Percentiles rank a stretch among this genome's conserved stretches.
phyloP scores from a whole-genome alignment of 805 yeast genomes.

The Spathaspora sp. region DNA sequence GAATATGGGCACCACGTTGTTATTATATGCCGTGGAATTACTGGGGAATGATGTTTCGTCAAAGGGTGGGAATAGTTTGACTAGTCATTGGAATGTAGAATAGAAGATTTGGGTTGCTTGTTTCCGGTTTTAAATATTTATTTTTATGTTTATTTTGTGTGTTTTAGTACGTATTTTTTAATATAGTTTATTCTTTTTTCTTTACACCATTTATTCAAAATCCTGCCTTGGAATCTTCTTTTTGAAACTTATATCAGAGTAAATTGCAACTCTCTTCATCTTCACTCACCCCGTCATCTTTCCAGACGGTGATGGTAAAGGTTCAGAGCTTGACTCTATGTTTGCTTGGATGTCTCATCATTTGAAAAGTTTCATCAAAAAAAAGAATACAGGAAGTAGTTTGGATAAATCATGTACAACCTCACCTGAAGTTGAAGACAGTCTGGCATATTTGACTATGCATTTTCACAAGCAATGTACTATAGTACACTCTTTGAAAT shows the following conservation, averaged over 20 bases:
- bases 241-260: constrained; percentile 22
- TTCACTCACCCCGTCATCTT: constrained; percentile 38
- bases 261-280: constrained; percentile 70
- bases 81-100: constrained; percentile 43
- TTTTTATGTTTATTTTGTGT: not conserved
- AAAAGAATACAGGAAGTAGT: not conserved
- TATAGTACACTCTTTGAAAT: not conserved
- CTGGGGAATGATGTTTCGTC: constrained; percentile 34
- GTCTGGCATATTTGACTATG: constrained; percentile 69
- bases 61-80: constrained; percentile 30
- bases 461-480: constrained; percentile 24
- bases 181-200: not conserved
- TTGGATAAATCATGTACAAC: constrained; percentile 11
- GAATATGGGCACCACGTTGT: constrained; percentile 75
- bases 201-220: not conserved
- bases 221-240: not conserved
- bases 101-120: constrained; percentile 11
- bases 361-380: constrained; percentile 13
- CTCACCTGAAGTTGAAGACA: constrained; percentile 23
- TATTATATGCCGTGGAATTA: constrained; percentile 79
- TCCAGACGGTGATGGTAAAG: constrained; percentile 38
- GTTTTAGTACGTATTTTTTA: not conserved
- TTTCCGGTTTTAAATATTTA: not conserved
- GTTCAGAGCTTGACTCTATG: constrained; percentile 90
- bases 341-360: constrained; percentile 77